These are phyloP conservation scores for Tephrocybe sp. DNA, from an alignment of 768 basidiomycete genomes.

Conservation along the genomic window DNA sequence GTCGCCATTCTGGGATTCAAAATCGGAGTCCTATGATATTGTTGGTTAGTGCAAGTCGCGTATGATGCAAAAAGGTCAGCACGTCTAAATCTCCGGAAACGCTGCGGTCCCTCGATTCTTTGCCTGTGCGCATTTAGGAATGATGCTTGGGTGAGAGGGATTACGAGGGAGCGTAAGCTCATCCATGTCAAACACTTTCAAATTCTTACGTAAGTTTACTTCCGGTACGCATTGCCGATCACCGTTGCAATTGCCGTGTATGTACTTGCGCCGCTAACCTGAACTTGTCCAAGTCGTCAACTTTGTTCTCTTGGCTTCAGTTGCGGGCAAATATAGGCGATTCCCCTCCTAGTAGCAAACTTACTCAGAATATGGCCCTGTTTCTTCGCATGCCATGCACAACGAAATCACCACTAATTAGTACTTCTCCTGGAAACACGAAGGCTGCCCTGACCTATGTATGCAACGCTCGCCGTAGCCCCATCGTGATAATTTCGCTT, in stretches of 20 bases:
- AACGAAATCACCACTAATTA: not conserved
- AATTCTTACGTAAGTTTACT: constrained; percentile 14
- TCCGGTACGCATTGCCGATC: not conserved
- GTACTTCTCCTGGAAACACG: not conserved
- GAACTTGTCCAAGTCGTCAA: too few relatives aligned
- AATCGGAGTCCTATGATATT: constrained; percentile 58
- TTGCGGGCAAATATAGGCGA: too few relatives aligned
- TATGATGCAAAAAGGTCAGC: constrained; percentile 10
- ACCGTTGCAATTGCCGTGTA: not conserved
- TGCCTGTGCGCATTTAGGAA: constrained; percentile 46
- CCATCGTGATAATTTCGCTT: constrained; percentile 1
- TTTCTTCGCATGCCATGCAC: not conserved
- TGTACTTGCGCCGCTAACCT: not conserved
- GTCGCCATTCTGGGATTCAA: constrained; percentile 50
- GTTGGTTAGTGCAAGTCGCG: constrained; percentile 1
- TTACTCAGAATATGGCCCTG: too few relatives aligned
- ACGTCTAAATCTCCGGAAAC: constrained; percentile 62
- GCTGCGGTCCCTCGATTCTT: constrained; percentile 57
- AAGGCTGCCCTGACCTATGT: not conserved
- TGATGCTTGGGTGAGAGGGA: constrained; percentile 42
- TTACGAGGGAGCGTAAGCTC: constrained; percentile 33
- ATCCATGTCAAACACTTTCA: constrained; percentile 12
- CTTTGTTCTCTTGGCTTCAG: too few relatives aligned
- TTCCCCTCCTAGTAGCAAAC: too few relatives aligned
- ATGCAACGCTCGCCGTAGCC: not conserved